Percentiles rank a stretch among this genome's conserved stretches.
phyloP scores from a whole-genome alignment of 495 filamentous ascomycete species.

The Chaetomium tenue region DNA sequence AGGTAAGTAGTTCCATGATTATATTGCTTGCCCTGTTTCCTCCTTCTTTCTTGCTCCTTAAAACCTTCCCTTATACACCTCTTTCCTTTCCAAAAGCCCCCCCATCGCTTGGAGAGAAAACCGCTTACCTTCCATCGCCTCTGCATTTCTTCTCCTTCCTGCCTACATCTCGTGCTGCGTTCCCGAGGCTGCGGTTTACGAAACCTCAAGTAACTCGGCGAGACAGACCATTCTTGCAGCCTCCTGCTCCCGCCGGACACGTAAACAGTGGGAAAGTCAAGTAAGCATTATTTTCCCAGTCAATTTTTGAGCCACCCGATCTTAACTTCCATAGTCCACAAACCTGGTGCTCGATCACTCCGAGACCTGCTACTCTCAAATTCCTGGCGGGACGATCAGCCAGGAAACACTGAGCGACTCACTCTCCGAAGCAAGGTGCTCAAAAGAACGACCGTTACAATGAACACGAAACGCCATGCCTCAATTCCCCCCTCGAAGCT shows the following conservation, averaged over 20 bases:
- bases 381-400: neutral
- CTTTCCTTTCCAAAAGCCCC: too few species aligned
- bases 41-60: too few species aligned
- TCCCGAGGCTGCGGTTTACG: neutral
- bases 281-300: neutral
- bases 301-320: neutral
- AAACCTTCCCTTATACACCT: too few species aligned
- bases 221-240: neutral
- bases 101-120: neutral
- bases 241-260: neutral
- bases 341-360: neutral
- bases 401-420: neutral
- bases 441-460: too few species aligned
- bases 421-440: too few species aligned
- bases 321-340: neutral
- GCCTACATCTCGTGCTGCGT: too few species aligned
- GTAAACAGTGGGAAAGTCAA: neutral
- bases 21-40: too few species aligned
- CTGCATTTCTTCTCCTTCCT: neutral
- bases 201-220: neutral
- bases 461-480: too few species aligned
- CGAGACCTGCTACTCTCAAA: neutral
- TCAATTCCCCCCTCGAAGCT: too few species aligned
- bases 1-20: too few species aligned
- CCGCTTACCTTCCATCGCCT: neutral